These are phyloP conservation scores for Yarrowia divulgata DNA, from an alignment of 805 yeast species.

Conservation along the genomic window DNA sequence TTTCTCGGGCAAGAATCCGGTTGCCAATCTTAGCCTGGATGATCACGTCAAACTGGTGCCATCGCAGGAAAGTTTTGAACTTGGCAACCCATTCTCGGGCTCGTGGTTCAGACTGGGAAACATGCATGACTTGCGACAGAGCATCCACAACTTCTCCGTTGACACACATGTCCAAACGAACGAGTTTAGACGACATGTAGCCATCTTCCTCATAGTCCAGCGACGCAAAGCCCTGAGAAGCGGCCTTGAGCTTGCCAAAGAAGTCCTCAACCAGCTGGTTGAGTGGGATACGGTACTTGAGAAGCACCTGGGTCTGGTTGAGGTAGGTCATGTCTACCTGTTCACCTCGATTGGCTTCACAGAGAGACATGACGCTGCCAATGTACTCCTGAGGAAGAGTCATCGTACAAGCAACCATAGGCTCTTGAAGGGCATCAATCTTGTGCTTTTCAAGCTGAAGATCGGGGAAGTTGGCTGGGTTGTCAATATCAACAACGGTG, in stretches of 20 bases:
- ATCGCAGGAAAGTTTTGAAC: conserved; percentile 77
- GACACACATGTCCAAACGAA: conserved; percentile 85
- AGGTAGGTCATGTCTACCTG: conserved; percentile 81
- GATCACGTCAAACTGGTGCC: conserved; percentile 89
- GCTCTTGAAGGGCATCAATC: conserved; percentile 71
- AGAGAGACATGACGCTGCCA: conserved; percentile 84
- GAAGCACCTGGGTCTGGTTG: conserved; percentile 78
- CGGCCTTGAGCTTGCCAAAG: conserved; percentile 89
- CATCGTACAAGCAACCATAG: conserved; percentile 88
- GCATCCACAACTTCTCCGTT: conserved; percentile 93
- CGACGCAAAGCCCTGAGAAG: conserved; percentile 91
- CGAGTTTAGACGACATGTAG: conserved; percentile 77
- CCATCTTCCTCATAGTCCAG: conserved; percentile 95
- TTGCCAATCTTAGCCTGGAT: conserved; percentile 87
- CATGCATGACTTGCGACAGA: conserved; percentile 86
- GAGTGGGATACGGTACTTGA: conserved; percentile 82
- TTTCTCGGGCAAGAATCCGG: conserved; percentile 86
- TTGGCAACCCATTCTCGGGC: conserved; percentile 85
- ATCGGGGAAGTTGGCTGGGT: conserved; percentile 93
- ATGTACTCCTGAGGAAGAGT: conserved; percentile 89
- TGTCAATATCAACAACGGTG: conserved; percentile 69
- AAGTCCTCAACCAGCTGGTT: conserved; percentile 94
- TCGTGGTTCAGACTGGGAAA: conserved; percentile 70
- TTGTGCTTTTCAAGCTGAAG: conserved; percentile 51
- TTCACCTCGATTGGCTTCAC: conserved; percentile 82